Conservation (phyloP, 176 grass and related monocot species). For the Ensete glaucum region DNA sequence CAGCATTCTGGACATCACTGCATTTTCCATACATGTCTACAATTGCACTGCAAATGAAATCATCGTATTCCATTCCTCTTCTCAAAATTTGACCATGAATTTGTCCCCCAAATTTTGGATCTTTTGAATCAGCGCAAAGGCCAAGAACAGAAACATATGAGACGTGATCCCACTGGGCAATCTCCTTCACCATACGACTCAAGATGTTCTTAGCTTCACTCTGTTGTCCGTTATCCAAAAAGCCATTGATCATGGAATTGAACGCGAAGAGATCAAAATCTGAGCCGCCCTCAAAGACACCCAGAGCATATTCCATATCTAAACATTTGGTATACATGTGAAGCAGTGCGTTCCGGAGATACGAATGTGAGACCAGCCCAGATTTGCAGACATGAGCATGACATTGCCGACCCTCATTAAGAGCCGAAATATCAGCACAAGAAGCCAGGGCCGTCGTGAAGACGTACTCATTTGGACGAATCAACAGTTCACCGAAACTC, state of each 20-base stretch:
- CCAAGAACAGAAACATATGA: conserved; percentile 55
- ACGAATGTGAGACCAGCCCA: conserved; percentile 25
- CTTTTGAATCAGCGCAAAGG: conserved; percentile 48
- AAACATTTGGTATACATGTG: conserved; percentile 58
- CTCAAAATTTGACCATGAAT: conserved; percentile 51
- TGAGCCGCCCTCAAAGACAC: conserved; percentile 31
- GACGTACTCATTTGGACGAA: conserved; percentile 51
- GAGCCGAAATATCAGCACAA: conserved; percentile 33
- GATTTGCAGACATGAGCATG: conserved; percentile 48
- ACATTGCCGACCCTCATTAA: conserved; percentile 47
- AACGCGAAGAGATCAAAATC: conserved; percentile 41
- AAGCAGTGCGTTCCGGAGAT: conserved; percentile 47
- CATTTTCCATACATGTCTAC: conserved; percentile 88
- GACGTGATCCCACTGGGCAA: conserved; percentile 59
- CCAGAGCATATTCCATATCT: conserved; percentile 32
- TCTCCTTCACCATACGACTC: conserved; percentile 29
- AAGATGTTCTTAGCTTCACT: conserved; percentile 29
- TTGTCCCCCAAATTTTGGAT: conserved; percentile 42
- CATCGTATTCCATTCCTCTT: conserved; percentile 40
- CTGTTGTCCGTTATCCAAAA: conserved; percentile 37
- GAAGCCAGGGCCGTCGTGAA: conserved; percentile 28
- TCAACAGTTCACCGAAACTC: not conserved
- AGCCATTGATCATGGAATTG: conserved; percentile 74
- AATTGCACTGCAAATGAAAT: conserved; percentile 45
- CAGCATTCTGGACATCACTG: conserved; percentile 29